Evolutionary conservation across 768 basidiomycete genomes (phyloP).

Genomic region (Daedaleopsis nitida): DNA sequence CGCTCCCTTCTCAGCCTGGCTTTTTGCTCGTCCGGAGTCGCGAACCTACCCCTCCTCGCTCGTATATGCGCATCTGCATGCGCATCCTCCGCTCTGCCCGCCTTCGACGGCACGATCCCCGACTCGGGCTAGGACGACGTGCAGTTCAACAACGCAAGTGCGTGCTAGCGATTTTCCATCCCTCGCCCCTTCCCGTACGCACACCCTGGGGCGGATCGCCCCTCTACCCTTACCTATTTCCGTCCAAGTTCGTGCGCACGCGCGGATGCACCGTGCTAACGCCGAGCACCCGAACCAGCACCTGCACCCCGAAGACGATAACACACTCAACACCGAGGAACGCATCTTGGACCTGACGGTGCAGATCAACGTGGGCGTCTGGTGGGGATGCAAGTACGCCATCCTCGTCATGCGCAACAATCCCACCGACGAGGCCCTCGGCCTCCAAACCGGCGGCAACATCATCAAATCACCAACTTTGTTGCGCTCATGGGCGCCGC

Average conservation of each 20-base stretch:
- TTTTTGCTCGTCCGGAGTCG: too few relatives aligned
- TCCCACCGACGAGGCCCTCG: conserved; percentile 76
- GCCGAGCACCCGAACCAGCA: conserved; percentile 50
- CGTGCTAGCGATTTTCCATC: conserved; percentile 17
- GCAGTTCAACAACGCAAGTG: conserved; percentile 93
- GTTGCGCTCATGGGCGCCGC: conserved; percentile 97
- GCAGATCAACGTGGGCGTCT: conserved; percentile 96
- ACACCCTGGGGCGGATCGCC: conserved; percentile 1
- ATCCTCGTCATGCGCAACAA: conserved; percentile 96
- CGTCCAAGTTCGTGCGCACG: not conserved
- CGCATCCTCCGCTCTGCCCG: too few relatives aligned
- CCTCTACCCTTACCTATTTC: not conserved
- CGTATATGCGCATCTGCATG: not conserved
- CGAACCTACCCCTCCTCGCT: not conserved
- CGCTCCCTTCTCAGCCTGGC: not conserved
- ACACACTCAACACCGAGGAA: conserved; percentile 96
- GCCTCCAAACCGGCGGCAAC: conserved; percentile 79
- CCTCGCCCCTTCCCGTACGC: not conserved
- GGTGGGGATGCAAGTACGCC: conserved; percentile 99
- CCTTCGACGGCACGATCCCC: not conserved
- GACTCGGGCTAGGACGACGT: not conserved
- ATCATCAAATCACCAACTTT: conserved; percentile 99
- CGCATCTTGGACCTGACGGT: conserved; percentile 93
- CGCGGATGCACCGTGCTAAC: not conserved
- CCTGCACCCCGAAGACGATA: conserved; percentile 95